A percentile compares a stretch with the other conserved stretches of the same genome.
Conservation (phyloP, 2,329 filamentous ascomycete genomes). For the Cladosporium sp. region DNA sequence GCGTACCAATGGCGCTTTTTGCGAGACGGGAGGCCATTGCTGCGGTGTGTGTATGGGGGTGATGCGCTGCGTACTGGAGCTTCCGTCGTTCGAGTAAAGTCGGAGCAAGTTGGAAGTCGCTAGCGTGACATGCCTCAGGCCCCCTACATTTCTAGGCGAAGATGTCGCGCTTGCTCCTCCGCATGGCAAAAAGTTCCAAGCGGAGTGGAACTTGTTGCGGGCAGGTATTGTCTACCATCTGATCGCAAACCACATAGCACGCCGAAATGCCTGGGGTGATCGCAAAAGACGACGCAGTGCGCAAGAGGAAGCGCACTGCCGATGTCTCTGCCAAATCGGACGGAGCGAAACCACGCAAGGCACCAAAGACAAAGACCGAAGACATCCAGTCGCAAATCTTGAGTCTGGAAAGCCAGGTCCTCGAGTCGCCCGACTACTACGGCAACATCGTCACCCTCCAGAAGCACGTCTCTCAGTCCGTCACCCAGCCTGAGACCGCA, state of each 20-base stretch:
- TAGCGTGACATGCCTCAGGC: too few relatives aligned
- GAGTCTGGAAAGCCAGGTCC: conserved; percentile 71
- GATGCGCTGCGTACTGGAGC: conserved; percentile 25
- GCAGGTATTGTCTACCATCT: too few relatives aligned
- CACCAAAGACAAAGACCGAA: conserved; percentile 37
- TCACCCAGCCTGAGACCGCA: conserved; percentile 49
- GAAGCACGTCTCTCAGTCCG: conserved; percentile 46
- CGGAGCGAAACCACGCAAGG: conserved; percentile 31
- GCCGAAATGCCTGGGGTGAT: conserved; percentile 36
- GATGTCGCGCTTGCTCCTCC: too few relatives aligned
- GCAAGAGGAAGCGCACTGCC: conserved; percentile 42
- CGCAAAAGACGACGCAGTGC: conserved; percentile 25
- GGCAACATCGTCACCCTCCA: conserved; percentile 80
- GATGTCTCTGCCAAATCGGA: conserved; percentile 18
- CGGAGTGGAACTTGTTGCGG: too few relatives aligned
- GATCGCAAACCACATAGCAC: neutral
- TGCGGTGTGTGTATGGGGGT: conserved; percentile 53
- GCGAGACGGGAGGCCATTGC: conserved; percentile 98
- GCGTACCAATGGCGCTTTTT: conserved; percentile 91
- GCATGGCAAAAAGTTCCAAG: neutral
- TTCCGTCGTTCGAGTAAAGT: neutral
- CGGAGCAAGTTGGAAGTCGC: too few relatives aligned
- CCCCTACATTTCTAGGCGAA: too few relatives aligned
- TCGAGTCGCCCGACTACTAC: conserved; percentile 84
- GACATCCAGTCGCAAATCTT: conserved; percentile 64